Base-by-base conservation (phyloP, 2,329 filamentous ascomycete genomes). In the Cladosporium halotolerans region DNA sequence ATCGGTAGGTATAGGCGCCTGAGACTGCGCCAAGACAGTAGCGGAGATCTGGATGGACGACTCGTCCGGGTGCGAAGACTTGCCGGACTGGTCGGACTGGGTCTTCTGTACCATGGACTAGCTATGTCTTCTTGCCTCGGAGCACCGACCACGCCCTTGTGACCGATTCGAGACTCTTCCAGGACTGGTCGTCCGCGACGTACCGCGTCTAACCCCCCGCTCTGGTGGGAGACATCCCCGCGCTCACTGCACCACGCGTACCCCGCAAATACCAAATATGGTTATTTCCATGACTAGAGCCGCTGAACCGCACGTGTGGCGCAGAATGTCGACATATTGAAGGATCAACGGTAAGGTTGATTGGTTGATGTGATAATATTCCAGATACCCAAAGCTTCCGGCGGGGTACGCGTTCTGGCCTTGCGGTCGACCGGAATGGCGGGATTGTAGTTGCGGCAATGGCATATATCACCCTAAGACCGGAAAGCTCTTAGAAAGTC, bases 391-490 rank as follows among this genome's bases (percentile, higher is more conserved):
- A 41, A 34, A 16, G 18, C 41, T 32, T 40, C 48, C 42, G 33
- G 48, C 48, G 48, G 48, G 48, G 48, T 51, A 51, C 48, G 42
- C 42, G 40, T 36, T 38, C 48, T 51, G 48, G 40, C 18, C 40
- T 39, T 38, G 40, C 48, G 48, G 48, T 43, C 48, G 48, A 51
- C 48, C 48, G 48, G 48, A 51, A 44, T 51, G 14, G 16, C 9
- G 18, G 33, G 33, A 47, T 23, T 36, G 34, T 40, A 33, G 34
- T 38, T 9, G 19, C 18, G 28, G 39, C 9, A 3, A 28, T 31
- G 18, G 45, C 45, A 39, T 47, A 47, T 47, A 47, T 14, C 45
- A 9, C 45, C 34, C 18, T 47, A n/a, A 33, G 23, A 28, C 23
- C 23, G 7, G 23, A 28, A 28, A 28, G 23, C 23, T 28, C 23